These are phyloP conservation scores for Quercus tomentella DNA, from an alignment of 331 rosid genomes.

Conservation along the genomic window DNA sequence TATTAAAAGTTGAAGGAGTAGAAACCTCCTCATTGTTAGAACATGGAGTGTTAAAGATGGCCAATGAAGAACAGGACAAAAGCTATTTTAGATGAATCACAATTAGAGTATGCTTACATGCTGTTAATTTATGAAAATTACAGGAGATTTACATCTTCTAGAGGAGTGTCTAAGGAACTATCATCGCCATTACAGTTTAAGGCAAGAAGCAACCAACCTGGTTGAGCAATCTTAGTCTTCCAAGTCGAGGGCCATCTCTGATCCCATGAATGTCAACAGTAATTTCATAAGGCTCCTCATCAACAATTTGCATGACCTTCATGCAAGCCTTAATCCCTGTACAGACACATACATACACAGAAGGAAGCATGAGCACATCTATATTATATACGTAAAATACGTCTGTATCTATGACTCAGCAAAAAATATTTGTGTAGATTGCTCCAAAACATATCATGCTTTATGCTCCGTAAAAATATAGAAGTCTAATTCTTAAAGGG, in stretches of 20 bases:
- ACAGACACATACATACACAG: not conserved
- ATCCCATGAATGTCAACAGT: conserved; percentile 70
- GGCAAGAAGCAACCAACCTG: conserved; percentile 44
- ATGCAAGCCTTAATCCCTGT: conserved; percentile 83
- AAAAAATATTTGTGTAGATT: not conserved
- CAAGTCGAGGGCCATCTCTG: conserved; percentile 77
- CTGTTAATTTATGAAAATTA: not conserved
- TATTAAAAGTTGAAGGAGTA: not conserved
- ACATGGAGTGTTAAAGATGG: not conserved
- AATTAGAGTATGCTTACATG: not conserved
- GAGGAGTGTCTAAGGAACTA: not conserved
- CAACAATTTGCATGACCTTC: conserved; percentile 56
- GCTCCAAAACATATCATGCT: not conserved
- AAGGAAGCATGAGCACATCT: conserved; percentile 2
- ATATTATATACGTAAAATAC: not conserved
- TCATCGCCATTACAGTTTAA: not conserved
- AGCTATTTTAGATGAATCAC: not conserved
- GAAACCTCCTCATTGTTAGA: not conserved
- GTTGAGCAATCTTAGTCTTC: conserved; percentile 67
- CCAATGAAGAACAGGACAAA: not conserved
- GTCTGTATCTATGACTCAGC: not conserved
- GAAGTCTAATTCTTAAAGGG: not conserved
- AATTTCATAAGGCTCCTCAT: conserved; percentile 74
- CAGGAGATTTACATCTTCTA: not conserved
- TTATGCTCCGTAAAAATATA: not conserved